Conservation (phyloP, 768 basidiomycete genomes). For the Russula virescens region DNA sequence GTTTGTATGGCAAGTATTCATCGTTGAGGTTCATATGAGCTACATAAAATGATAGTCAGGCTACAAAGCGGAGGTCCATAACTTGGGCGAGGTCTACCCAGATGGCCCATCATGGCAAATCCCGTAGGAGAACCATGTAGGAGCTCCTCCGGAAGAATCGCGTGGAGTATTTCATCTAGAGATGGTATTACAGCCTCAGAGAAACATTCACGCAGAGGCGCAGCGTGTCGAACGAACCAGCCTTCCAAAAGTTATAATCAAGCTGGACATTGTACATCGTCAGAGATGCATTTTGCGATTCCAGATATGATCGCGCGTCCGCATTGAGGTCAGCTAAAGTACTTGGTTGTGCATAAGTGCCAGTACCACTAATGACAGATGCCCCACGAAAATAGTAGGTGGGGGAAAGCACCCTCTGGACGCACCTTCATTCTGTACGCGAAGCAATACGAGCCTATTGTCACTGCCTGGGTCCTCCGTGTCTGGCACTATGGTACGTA, state of each 20-base stretch:
- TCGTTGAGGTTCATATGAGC: constrained; percentile 89
- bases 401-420: background rate
- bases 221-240: constrained; percentile 45
- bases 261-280: constrained; percentile 56
- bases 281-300: constrained; percentile 50
- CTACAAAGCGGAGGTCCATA: background rate
- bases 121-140: constrained; percentile 77
- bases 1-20: constrained; percentile 87
- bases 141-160: constrained; percentile 74
- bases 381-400: background rate
- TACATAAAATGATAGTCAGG: constrained; percentile 30
- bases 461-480: constrained; percentile 42
- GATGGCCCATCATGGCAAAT: constrained; percentile 85
- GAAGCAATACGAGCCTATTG: constrained; percentile 58
- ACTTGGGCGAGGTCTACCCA: constrained; percentile 53
- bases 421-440: constrained; percentile 56
- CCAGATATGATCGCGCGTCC: constrained; percentile 50
- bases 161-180: constrained; percentile 77
- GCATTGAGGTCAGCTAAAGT: constrained; percentile 66
- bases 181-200: background rate
- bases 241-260: constrained; percentile 84
- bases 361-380: background rate
- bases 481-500: constrained; percentile 53
- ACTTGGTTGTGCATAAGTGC: constrained; percentile 20
- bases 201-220: background rate